Base-by-base conservation (phyloP, 345 rosid genomes). In the Melastoma malabathricum region DNA sequence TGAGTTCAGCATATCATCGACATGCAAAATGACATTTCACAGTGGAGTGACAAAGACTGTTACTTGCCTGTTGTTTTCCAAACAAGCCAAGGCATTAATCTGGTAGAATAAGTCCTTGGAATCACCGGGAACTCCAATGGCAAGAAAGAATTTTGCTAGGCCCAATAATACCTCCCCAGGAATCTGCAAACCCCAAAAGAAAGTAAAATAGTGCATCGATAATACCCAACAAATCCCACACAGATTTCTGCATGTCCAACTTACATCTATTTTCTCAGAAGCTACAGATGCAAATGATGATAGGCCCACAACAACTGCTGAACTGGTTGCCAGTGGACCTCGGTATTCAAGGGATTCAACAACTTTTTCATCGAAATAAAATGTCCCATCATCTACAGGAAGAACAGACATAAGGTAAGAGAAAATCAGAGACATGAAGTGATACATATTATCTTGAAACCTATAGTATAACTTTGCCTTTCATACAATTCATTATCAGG, bases 51-150 rank as follows among this genome's bases (percentile, higher is more conserved):
- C 7, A 51, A 12, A 43, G 10, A 46, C 52, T 43, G 41, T 62
- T 43, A 41, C 78, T 69, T 78, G 62, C 99, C 80, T 73, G 67
- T 86, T 85, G 67, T 59, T 77, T 71, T 93, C 97, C 67, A 93
- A 67, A 68, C 67, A 72, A 62, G 92, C 80, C 58, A 93, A 72
- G 15, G 99, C 83, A 55, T 83, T 85, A 43, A 93, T 66, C 74
- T 88, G 99, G 67, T 71, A 72, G 74, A 78, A 85, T 52, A 93
- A 69, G 64, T 88, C 95, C 61, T 81, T 80, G 53, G 81, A 75
- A 72, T 81, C 97, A 48, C 97, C 89, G 56, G 94, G 94, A 78
- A 77, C 65, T 65, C 92, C 97, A 66, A 88, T 62, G 51, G 86
- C 80, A 48, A 93, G 94, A 62, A 93, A 70, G 71, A 81, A 88